Conservation (phyloP, 2,329 filamentous ascomycete genomes). For the Colletotrichum chrysophilum region DNA sequence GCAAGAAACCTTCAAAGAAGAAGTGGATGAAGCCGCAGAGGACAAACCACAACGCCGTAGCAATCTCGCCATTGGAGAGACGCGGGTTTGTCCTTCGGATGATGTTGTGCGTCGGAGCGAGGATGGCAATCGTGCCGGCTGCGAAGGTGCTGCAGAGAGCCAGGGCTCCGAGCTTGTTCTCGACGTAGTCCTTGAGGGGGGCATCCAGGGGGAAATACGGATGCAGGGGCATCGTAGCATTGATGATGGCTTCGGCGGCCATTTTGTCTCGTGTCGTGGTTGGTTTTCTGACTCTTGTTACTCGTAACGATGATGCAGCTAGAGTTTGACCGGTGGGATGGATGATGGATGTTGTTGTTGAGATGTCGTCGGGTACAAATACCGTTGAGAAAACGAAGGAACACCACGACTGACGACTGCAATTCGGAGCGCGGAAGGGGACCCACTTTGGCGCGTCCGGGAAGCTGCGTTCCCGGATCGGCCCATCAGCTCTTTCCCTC, state of each 20-base stretch:
- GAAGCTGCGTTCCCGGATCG: slow-evolving; percentile 1
- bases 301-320: background rate
- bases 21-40: slow-evolving; percentile 64
- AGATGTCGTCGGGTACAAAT: background rate
- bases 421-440: background rate
- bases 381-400: background rate
- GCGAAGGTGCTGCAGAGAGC: slow-evolving; percentile 66
- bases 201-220: slow-evolving; percentile 75
- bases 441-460: background rate
- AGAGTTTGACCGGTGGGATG: background rate
- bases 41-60: slow-evolving; percentile 76
- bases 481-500: background rate
- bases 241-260: background rate
- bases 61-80: slow-evolving; percentile 58
- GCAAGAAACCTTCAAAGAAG: slow-evolving; percentile 43
- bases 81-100: slow-evolving; percentile 57
- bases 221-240: slow-evolving; percentile 43
- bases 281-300: background rate
- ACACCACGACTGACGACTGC: background rate
- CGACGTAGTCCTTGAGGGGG: slow-evolving; percentile 65
- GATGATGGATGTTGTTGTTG: background rate
- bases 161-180: slow-evolving; percentile 67
- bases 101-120: slow-evolving; percentile 59
- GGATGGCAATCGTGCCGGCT: slow-evolving; percentile 58
- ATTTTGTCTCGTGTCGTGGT: background rate